Percentiles rank a stretch among this genome's conserved stretches.
Evolutionary conservation across 331 rosid genomes (phyloP).

Genomic region (Cydonia oblonga): DNA sequence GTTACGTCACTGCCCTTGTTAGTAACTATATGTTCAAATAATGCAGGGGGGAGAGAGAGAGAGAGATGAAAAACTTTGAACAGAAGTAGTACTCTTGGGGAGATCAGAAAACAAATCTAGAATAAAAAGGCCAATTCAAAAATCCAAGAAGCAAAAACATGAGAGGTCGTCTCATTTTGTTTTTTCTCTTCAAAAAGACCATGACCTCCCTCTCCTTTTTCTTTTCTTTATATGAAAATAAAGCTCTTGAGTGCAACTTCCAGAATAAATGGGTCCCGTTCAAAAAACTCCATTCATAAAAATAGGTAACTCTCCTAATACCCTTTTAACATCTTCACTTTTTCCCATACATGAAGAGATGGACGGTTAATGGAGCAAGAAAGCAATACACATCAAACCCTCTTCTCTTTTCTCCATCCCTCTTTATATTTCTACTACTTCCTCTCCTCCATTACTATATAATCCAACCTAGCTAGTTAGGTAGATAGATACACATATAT

Average conservation of each 20-base stretch:
- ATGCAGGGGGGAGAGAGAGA: not conserved
- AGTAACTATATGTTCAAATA: not conserved
- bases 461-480: not conserved
- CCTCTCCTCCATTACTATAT: constrained; percentile 15
- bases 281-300: not conserved
- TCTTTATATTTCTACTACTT: not conserved
- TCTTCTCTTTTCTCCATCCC: not conserved
- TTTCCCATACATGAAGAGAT: constrained; percentile 38
- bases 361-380: constrained; percentile 33
- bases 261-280: constrained; percentile 17
- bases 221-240: not conserved
- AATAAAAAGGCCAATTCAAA: constrained; percentile 14
- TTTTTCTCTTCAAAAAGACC: not conserved
- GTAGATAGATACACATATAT: not conserved
- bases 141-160: constrained; percentile 12
- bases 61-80: constrained; percentile 3
- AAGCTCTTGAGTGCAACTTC: constrained; percentile 13
- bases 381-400: constrained; percentile 18
- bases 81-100: not conserved
- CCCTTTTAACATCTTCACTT: constrained; percentile 26
- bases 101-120: constrained; percentile 24
- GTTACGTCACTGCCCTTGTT: not conserved
- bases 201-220: not conserved
- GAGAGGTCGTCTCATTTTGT: constrained; percentile 1
- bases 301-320: constrained; percentile 32